These are phyloP conservation scores for Citeromyces siamensis DNA, from an alignment of 1,139 yeast species.

Conservation along the genomic window DNA sequence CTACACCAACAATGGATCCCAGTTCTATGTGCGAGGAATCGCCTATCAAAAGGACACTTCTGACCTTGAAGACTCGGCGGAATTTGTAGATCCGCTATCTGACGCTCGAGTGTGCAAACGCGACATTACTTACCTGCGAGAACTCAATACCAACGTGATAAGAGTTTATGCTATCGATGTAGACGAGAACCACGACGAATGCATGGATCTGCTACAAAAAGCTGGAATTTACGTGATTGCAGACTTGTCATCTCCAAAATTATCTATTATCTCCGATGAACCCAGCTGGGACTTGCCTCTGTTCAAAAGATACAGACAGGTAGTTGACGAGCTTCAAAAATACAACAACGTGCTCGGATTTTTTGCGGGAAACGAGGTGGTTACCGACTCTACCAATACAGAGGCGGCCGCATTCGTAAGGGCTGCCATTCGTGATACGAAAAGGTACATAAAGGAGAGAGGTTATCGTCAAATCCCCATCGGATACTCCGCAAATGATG, in stretches of 20 bases:
- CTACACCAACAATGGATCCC: slow-evolving; percentile 70
- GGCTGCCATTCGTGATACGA: slow-evolving; percentile 83
- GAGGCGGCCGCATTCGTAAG: slow-evolving; percentile 78
- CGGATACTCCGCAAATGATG: slow-evolving; percentile 86
- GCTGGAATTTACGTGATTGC: slow-evolving; percentile 46
- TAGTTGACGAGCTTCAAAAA: slow-evolving; percentile 56
- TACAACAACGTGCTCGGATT: slow-evolving; percentile 77
- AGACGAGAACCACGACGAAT: slow-evolving; percentile 35
- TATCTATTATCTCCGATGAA: slow-evolving; percentile 33
- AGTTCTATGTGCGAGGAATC: slow-evolving; percentile 70
- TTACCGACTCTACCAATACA: slow-evolving; percentile 62
- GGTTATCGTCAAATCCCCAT: slow-evolving; percentile 67
- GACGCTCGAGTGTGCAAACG: slow-evolving; percentile 40
- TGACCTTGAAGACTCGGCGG: slow-evolving; percentile 31
- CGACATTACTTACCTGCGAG: slow-evolving; percentile 43
- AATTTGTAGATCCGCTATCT: slow-evolving; percentile 46
- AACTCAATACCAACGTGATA: slow-evolving; percentile 37
- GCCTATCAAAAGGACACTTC: slow-evolving; percentile 72
- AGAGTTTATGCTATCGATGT: slow-evolving; percentile 47
- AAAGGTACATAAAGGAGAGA: slow-evolving; percentile 55
- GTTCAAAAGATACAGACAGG: slow-evolving; percentile 57
- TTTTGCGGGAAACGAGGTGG: slow-evolving; percentile 88
- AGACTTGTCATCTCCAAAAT: slow-evolving; percentile 39
- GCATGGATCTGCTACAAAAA: slow-evolving; percentile 37
- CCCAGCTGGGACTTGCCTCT: slow-evolving; percentile 40